phyloP scores from a whole-genome alignment of 768 basidiomycete genomes.

The Tremella yokohamensis region DNA sequence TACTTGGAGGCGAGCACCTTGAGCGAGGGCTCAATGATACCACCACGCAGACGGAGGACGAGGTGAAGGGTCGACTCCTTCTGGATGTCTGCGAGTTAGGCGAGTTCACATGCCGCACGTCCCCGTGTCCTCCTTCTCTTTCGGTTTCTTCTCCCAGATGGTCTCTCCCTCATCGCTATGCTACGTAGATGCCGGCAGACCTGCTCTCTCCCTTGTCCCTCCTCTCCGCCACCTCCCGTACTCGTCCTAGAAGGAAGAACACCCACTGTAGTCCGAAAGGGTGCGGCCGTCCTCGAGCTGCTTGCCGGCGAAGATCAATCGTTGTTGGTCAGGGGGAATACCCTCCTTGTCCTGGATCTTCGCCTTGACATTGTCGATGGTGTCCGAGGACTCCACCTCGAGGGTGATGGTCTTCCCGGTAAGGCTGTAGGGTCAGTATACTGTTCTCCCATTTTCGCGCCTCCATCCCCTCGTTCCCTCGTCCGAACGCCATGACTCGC shows the following conservation, averaged over 20 bases:
- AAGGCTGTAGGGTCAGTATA: constrained; percentile 45
- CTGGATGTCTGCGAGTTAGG: constrained; percentile 45
- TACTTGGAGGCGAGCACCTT: constrained; percentile 96
- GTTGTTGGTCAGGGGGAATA: constrained; percentile 55
- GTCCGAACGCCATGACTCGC: background rate
- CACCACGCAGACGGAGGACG: constrained; percentile 94
- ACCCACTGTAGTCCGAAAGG: constrained; percentile 52
- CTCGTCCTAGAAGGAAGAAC: background rate
- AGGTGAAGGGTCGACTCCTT: constrained; percentile 91
- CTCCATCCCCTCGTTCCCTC: background rate
- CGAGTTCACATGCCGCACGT: background rate
- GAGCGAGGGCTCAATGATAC: constrained; percentile 98
- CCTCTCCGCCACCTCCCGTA: background rate
- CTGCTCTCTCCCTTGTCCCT: background rate
- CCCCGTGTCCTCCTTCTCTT: background rate
- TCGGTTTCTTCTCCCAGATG: background rate
- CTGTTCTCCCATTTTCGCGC: background rate
- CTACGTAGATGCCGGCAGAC: background rate
- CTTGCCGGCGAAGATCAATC: constrained; percentile 57
- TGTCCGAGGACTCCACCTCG: constrained; percentile 56
- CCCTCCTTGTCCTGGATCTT: constrained; percentile 55
- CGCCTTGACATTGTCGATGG: constrained; percentile 55
- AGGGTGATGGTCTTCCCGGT: constrained; percentile 73
- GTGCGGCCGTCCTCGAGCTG: constrained; percentile 55
- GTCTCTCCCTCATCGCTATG: background rate